Percentiles rank a stretch among this genome's conserved stretches.
These are phyloP conservation scores for Neocallimastix lanati DNA, from an alignment of 192 early-diverging fungal species.

Conservation along the genomic window DNA sequence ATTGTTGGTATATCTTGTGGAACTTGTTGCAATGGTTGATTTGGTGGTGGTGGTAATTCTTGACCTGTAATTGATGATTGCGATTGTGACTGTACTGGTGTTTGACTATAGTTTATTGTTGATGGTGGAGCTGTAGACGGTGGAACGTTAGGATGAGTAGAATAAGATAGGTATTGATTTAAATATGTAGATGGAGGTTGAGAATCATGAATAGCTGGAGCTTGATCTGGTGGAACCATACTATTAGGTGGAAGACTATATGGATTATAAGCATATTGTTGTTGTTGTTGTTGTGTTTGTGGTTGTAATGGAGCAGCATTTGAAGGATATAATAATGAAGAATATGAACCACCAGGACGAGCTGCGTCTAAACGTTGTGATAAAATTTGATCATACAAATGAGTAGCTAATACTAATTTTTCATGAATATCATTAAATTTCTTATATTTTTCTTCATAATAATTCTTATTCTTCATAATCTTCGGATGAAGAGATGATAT, in stretches of 20 bases:
- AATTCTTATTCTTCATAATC: slow-evolving; percentile 51
- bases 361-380: slow-evolving; percentile 12
- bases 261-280: slow-evolving; percentile 7
- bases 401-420: slow-evolving; percentile 60
- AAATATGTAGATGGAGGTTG: neutral
- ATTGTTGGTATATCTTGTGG: too few species aligned
- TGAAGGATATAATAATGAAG: slow-evolving; percentile 5
- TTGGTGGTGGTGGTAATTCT: too few species aligned
- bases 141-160: too few species aligned
- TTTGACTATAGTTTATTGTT: too few species aligned
- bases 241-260: neutral
- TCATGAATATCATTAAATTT: slow-evolving; percentile 61
- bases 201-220: neutral
- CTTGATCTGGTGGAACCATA: too few species aligned
- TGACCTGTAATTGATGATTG: too few species aligned
- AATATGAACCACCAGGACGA: slow-evolving; percentile 2
- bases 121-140: too few species aligned
- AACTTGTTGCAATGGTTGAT: too few species aligned
- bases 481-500: slow-evolving; percentile 74
- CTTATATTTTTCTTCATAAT: slow-evolving; percentile 59
- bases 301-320: slow-evolving; percentile 11
- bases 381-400: slow-evolving; percentile 73
- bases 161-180: neutral
- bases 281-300: slow-evolving; percentile 4
- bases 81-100: too few species aligned